phyloP scores from a whole-genome alignment of 352 stramenopile genomes.

The Phytophthora sp. region DNA sequence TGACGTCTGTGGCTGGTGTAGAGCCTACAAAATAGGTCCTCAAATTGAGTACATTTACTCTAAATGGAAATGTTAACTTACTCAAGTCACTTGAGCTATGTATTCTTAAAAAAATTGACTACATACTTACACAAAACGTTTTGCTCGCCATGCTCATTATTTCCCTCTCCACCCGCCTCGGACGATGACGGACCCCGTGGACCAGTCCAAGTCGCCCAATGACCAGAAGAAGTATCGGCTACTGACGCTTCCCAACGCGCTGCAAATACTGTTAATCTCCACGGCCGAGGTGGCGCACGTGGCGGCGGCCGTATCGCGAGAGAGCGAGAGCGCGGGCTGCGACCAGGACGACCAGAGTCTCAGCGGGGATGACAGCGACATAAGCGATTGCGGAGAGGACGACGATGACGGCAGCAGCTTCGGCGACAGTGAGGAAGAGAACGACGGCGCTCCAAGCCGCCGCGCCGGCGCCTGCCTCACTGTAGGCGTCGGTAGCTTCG shows the following conservation, averaged over 20 bases:
- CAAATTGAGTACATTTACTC: background rate
- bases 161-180: background rate
- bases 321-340: slow-evolving; percentile 33
- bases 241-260: slow-evolving; percentile 74
- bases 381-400: slow-evolving; percentile 37
- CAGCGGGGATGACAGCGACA: slow-evolving; percentile 29
- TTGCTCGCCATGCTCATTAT: slow-evolving; percentile 7
- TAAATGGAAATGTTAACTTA: background rate
- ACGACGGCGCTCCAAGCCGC: slow-evolving; percentile 33
- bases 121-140: too few species aligned
- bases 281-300: slow-evolving; percentile 52
- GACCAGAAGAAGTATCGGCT: slow-evolving; percentile 90
- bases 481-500: slow-evolving; percentile 74
- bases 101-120: too few species aligned
- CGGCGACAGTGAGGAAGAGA: slow-evolving; percentile 46
- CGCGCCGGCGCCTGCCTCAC: slow-evolving; percentile 70
- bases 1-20: slow-evolving; percentile 23
- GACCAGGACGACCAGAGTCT: slow-evolving; percentile 31
- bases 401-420: slow-evolving; percentile 45
- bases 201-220: slow-evolving; percentile 71
- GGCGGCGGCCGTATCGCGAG: slow-evolving; percentile 29
- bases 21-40: slow-evolving; percentile 7
- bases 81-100: background rate
- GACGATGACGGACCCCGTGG: slow-evolving; percentile 47
- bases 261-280: slow-evolving; percentile 82